phyloP scores from a whole-genome alignment of 345 rosid species.

The Geranium brycei region DNA sequence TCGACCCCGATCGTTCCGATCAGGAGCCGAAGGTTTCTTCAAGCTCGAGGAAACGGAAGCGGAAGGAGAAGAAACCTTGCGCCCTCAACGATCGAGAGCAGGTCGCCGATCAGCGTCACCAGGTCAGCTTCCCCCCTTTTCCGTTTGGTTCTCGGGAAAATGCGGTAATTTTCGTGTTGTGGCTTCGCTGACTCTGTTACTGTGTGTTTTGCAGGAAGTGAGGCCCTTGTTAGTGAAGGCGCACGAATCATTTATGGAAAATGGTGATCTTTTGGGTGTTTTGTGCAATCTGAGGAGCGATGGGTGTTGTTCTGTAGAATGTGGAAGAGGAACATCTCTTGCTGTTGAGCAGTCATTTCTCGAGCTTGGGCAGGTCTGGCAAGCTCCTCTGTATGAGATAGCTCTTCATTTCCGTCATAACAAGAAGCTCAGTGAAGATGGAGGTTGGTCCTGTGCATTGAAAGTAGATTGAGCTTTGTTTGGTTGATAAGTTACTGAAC shows the following conservation, averaged over 20 bases:
- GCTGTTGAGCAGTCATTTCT: constrained; percentile 32
- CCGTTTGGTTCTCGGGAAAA: neutral
- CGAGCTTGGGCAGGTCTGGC: constrained; percentile 67
- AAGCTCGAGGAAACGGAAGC: constrained; percentile 39
- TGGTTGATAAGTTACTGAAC: neutral
- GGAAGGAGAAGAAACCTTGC: constrained; percentile 27
- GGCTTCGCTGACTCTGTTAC: neutral
- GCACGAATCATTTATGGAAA: constrained; percentile 29
- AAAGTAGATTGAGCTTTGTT: neutral
- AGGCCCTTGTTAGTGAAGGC: constrained; percentile 40
- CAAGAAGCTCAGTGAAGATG: constrained; percentile 9
- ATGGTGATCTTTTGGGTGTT: constrained; percentile 30
- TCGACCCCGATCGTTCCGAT: constrained; percentile 23
- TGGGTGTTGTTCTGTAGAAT: constrained; percentile 14
- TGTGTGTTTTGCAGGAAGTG: constrained; percentile 28
- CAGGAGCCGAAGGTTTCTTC: constrained; percentile 6
- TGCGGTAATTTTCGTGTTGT: neutral
- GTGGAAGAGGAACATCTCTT: neutral
- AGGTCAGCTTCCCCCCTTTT: constrained; percentile 21
- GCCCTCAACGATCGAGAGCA: constrained; percentile 45
- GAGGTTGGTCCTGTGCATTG: constrained; percentile 16
- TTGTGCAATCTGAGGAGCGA: constrained; percentile 28
- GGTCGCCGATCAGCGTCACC: constrained; percentile 57
- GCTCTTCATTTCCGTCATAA: constrained; percentile 22
- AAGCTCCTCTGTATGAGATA: constrained; percentile 62